Base-by-base conservation (phyloP, 495 filamentous ascomycete genomes). In the Tuber calosporum region DNA sequence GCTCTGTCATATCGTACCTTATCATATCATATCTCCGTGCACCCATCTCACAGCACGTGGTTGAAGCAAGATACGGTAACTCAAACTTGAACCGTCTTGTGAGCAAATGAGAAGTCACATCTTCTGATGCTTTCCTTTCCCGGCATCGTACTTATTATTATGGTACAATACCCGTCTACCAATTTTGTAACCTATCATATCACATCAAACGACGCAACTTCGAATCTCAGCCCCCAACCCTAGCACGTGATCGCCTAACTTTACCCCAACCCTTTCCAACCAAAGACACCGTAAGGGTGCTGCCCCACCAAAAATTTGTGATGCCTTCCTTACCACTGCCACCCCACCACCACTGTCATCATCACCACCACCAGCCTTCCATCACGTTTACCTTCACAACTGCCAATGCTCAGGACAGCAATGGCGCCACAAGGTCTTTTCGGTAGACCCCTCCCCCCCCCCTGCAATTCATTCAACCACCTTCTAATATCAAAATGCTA, bases 391-490 rank as follows among this genome's bases (percentile, higher is more conserved):
- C 4, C 26, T 62, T 58, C n/a, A 30, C 48, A 17, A 34, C n/a
- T 11, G 53, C 26, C 26, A 34, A 62, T 62, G 11, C 53, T 30
- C 13, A 62, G 53, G 26, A 13, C 2, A 15, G 53, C 26, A 62
- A 62, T 62, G 53, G 53, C 53, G n/a, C 53, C 53, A 34, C 53
- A 62, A 62, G 53, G 53, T 62, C 53, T 62, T 26, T 62, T 62
- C 11, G 53, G 53, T 62, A 34, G 17, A 17, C n/a, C 9, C n/a
- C 45, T n/a, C n/a, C 22, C 26, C 4, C 53, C 11, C 11, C 11
- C 26, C 13, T 13, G 1, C 11, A 17, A 62, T 17, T 34, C 53
- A 2, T 4, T 13, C 53, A 34, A 26, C 42, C 19, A 20, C 45
- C 45, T 26, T 53, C 9, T 22, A 9, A n/a, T 53, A 26, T 26